A percentile compares a stretch with the other conserved stretches of the same genome.
Conservation (phyloP, 148 eudicot genomes). For the Diospyros kaki region DNA sequence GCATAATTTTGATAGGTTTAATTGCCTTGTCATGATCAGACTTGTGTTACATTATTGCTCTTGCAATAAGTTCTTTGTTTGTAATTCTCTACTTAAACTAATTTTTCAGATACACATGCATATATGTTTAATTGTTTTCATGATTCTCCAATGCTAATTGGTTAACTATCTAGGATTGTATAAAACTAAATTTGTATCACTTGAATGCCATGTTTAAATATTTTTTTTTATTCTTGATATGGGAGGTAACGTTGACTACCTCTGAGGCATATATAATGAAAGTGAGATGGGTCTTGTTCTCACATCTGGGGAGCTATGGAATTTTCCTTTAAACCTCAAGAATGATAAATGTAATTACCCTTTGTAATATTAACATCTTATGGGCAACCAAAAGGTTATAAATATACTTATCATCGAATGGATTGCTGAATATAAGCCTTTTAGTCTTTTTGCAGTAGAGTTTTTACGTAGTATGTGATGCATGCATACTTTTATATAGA, state of each 20-base stretch:
- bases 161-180: no score
- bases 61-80: neutral
- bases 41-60: neutral
- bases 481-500: neutral
- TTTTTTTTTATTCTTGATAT: neutral
- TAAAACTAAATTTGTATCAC: neutral
- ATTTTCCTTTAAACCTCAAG: no score
- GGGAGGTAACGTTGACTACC: no score
- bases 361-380: no score
- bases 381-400: neutral
- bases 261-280: no score
- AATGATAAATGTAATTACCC: no score
- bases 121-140: no score
- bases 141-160: no score
- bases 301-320: no score
- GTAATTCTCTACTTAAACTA: neutral
- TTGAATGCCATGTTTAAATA: neutral
- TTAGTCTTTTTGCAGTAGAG: neutral
- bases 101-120: neutral
- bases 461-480: neutral
- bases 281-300: no score
- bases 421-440: neutral
- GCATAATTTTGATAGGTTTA: neutral
- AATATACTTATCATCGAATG: neutral
- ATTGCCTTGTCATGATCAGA: neutral